phyloP scores from a whole-genome alignment of 106 monocot species.

The Ottelia alismoides region DNA sequence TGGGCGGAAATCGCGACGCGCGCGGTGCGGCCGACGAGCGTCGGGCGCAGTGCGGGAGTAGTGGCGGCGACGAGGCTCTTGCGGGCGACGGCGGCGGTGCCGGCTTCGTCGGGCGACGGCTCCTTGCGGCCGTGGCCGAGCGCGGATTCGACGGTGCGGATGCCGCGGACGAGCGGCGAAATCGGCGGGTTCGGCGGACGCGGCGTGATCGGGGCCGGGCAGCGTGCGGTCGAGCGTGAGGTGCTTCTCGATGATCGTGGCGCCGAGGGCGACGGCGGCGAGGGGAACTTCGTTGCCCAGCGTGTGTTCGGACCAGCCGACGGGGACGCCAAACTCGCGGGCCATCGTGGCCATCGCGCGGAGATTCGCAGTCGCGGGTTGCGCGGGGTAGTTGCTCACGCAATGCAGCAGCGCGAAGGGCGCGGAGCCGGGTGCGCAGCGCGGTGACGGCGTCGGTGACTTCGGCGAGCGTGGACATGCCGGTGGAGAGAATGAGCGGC shows the following conservation, averaged over 20 bases:
- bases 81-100: no score
- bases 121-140: background rate
- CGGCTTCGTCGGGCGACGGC: no score
- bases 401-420: background rate
- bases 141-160: background rate
- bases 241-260: background rate
- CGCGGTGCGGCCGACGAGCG: no score
- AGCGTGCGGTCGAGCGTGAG: background rate
- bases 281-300: background rate
- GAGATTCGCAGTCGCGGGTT: background rate
- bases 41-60: no score
- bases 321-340: background rate
- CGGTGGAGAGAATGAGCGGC: background rate
- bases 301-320: background rate
- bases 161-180: background rate
- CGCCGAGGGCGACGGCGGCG: background rate
- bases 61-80: no score
- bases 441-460: background rate
- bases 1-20: no score
- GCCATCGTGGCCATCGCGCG: background rate
- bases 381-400: background rate
- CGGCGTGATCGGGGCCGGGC: background rate
- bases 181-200: background rate
- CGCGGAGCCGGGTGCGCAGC: background rate
- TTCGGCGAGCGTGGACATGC: background rate